Evolutionary conservation across 345 rosid genomes (phyloP).

Genomic region (Pugionium cornutum): DNA sequence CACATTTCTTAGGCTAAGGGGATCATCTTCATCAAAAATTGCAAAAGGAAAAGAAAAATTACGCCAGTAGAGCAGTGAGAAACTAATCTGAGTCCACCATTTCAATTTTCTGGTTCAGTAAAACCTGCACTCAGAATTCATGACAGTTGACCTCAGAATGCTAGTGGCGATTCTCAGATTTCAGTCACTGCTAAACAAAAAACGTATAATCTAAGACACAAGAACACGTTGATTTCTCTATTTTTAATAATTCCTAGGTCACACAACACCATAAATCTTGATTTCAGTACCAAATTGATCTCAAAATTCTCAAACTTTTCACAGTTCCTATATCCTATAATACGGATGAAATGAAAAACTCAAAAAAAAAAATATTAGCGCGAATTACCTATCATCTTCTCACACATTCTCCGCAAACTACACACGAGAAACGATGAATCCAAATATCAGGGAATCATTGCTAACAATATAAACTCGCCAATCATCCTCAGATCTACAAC

Average conservation of each 20-base stretch:
- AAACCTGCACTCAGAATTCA: background rate
- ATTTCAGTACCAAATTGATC: background rate
- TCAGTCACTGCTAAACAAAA: too few relatives aligned
- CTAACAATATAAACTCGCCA: background rate
- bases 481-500: background rate
- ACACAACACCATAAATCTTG: too few relatives aligned
- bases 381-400: background rate
- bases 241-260: too few relatives aligned
- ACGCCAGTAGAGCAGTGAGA: background rate
- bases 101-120: background rate
- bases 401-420: background rate
- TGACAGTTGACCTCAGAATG: background rate
- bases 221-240: background rate
- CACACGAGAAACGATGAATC: constrained; percentile 10
- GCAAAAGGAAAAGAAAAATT: background rate
- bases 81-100: background rate
- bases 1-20: background rate
- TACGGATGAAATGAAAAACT: background rate
- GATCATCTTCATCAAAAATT: too few relatives aligned
- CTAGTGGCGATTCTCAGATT: background rate
- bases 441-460: background rate
- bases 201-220: background rate
- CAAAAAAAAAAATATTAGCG: background rate
- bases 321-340: background rate
- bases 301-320: background rate